Percentiles rank a stretch among this genome's conserved stretches.
Evolutionary conservation across 2,329 filamentous ascomycete species (phyloP).

Genomic region (Aulographum hederae): DNA sequence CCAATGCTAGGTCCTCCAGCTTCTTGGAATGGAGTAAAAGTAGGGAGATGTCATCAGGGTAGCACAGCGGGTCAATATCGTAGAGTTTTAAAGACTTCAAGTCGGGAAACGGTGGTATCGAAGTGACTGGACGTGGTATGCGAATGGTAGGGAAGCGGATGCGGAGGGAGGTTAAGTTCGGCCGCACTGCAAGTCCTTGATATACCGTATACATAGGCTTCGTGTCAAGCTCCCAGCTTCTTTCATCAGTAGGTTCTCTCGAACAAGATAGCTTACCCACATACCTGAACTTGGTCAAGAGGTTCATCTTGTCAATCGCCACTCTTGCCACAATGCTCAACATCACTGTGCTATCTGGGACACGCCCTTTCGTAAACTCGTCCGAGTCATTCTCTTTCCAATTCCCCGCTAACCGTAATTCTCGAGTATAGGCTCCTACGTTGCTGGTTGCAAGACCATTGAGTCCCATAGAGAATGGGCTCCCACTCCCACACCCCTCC

Average conservation of each 20-base stretch:
- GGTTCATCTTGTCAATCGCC: slow-evolving; percentile 39
- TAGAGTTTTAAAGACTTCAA: slow-evolving; percentile 34
- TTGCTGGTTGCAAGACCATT: slow-evolving; percentile 41
- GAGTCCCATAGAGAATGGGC: slow-evolving; percentile 44
- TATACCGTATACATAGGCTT: slow-evolving; percentile 42
- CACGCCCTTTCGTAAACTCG: slow-evolving; percentile 38
- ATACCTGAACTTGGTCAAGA: slow-evolving; percentile 33
- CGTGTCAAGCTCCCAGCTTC: slow-evolving; percentile 40
- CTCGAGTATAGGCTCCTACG: slow-evolving; percentile 32
- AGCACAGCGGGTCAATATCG: slow-evolving; percentile 45
- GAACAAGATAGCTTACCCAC: slow-evolving; percentile 6
- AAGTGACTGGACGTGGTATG: slow-evolving; percentile 35
- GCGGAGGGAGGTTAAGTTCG: slow-evolving; percentile 32
- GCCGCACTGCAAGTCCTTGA: slow-evolving; percentile 31
- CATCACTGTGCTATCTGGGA: slow-evolving; percentile 47
- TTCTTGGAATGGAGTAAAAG: slow-evolving; percentile 34
- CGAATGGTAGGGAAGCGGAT: slow-evolving; percentile 37
- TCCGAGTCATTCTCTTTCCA: slow-evolving; percentile 39
- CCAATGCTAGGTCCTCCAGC: slow-evolving; percentile 34
- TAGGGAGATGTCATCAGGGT: slow-evolving; percentile 42
- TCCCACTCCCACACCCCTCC: slow-evolving; percentile 42
- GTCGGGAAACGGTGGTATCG: slow-evolving; percentile 38
- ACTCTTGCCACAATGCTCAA: slow-evolving; percentile 41
- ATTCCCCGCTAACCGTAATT: slow-evolving; percentile 33
- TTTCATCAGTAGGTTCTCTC: slow-evolving; percentile 2